Evolutionary conservation across 176 grass and related monocot genomes (phyloP), one percentile per base, ranked within the genome.

Genomic region (Neostapfia colusana): DNA sequence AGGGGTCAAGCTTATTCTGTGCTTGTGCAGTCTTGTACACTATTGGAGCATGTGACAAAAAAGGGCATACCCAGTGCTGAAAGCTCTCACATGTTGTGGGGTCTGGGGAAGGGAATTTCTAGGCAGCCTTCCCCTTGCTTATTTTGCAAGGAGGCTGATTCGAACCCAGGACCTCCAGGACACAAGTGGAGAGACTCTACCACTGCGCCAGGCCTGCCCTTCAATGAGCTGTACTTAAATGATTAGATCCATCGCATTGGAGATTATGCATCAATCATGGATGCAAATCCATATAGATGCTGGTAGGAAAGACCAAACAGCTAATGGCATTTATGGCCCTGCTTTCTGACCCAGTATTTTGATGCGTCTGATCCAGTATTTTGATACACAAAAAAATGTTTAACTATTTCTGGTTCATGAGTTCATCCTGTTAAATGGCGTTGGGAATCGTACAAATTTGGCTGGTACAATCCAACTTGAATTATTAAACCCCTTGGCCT

Each of bases 361-460:
- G 31, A 31, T 31, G 3, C 31, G 3, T n/a, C n/a, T 40, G 15
- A 73, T 67, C 17, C 36, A 59, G 10, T 49, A 51, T 67, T 68
- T 31, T 41, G 45, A 41, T 60, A 11, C 1, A 7, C 27, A 50
- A 31, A 26, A 50, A 73, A 60, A 42, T 63, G 36, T 1, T 38
- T 34, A n/a, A 67, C 2, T 75, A 53, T 81, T 58, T 69, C 9
- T 54, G 51, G 54, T 54, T 80, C 40, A 39, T 51, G 15, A 24
- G 36, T 69, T 75, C 36, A 41, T 67, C 71, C 59, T 63, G 25
- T 70, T 68, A 26, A 81, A 28, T 15, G 39, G 9, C 18, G 2
- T 24, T 59, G 65, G 48, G 38, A 65, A 40, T 73, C 34, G 12
- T 56, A 67, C 35, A 68, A 68, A 14, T 55, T 86, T 70, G 55